Conservation (phyloP, 495 filamentous ascomycete genomes). For the Trichoderma gamsii region DNA sequence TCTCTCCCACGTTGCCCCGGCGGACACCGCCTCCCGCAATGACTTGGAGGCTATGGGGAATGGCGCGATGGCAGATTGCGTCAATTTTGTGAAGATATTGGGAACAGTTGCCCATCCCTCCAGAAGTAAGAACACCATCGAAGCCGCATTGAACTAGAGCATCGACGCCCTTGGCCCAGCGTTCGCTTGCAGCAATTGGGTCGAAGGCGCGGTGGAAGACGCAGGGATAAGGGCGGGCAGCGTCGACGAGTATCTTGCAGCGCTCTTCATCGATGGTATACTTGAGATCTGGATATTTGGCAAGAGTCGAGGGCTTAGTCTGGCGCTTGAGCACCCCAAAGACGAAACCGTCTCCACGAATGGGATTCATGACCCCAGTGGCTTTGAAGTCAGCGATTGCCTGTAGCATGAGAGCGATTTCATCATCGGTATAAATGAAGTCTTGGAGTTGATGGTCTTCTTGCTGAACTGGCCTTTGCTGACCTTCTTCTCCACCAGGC, state of each 20-base stretch:
- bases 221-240: conserved; percentile 25
- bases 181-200: conserved; percentile 22
- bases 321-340: conserved; percentile 32
- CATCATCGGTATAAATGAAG: conserved; percentile 35
- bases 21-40: conserved; percentile 40
- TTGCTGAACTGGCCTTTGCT: background rate
- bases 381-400: conserved; percentile 27
- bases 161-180: conserved; percentile 21
- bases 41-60: conserved; percentile 25
- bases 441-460: conserved; percentile 21
- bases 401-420: conserved; percentile 27
- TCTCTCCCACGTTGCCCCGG: conserved; percentile 23
- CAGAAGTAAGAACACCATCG: conserved; percentile 36
- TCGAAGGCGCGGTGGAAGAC: conserved; percentile 41
- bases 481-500: background rate
- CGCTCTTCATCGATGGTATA: conserved; percentile 26
- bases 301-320: background rate
- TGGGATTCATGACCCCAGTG: conserved; percentile 22
- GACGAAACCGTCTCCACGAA: conserved; percentile 40
- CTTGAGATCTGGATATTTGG: background rate
- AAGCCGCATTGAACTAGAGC: conserved; percentile 29
- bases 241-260: conserved; percentile 22
- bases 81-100: conserved; percentile 26
- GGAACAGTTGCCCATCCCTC: conserved; percentile 30
- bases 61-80: conserved; percentile 15